Evolutionary conservation across 305 asterid genomes (phyloP).

Genomic region (Lippia alba): DNA sequence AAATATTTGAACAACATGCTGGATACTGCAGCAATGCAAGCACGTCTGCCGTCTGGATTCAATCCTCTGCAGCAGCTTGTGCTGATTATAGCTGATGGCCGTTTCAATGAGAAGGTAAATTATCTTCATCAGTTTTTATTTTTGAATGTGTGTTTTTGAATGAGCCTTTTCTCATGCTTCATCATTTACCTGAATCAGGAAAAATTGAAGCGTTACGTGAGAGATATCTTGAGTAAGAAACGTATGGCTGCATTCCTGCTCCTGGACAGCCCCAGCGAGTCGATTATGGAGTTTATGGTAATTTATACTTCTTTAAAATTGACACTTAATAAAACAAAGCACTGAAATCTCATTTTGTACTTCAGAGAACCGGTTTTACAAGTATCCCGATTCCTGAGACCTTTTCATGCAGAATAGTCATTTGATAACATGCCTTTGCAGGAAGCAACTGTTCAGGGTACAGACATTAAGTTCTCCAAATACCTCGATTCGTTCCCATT

Average conservation of each 20-base stretch:
- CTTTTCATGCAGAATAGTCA: conserved; percentile 12
- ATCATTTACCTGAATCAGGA: conserved; percentile 48
- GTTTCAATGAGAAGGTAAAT: conserved; percentile 81
- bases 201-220: conserved; percentile 64
- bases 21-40: conserved; percentile 64
- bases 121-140: conserved; percentile 1
- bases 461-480: conserved; percentile 48
- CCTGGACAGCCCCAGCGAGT: conserved; percentile 74
- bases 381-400: neutral
- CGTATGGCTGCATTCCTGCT: conserved; percentile 91
- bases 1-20: conserved; percentile 77
- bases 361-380: no score
- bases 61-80: conserved; percentile 99
- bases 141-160: neutral
- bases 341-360: no score
- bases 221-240: conserved; percentile 72
- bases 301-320: neutral
- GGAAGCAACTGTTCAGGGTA: conserved; percentile 61
- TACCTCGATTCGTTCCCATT: conserved; percentile 89
- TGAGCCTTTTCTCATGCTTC: conserved; percentile 8
- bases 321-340: no score
- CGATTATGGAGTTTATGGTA: conserved; percentile 73
- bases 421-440: conserved; percentile 37
- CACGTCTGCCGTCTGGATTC: conserved; percentile 83
- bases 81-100: conserved; percentile 91